Percentiles rank a stretch among this genome's conserved stretches.
Evolutionary conservation across 2,329 filamentous ascomycete genomes (phyloP).

Genomic region (Scedosporium apiospermum): DNA sequence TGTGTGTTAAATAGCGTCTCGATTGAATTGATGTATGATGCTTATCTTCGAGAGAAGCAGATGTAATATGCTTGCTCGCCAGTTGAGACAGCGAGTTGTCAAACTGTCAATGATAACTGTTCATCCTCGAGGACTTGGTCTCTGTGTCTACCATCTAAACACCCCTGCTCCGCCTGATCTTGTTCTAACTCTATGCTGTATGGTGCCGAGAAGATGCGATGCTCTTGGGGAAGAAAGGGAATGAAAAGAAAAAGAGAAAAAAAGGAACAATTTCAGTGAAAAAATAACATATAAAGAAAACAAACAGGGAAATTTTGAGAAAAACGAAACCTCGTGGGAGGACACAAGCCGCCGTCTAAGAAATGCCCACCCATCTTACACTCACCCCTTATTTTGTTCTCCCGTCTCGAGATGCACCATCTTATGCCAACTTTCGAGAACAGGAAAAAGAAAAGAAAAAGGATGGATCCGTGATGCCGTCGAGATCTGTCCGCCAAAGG

Average conservation of each 20-base stretch:
- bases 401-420: neutral
- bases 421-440: conserved; percentile 5
- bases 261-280: neutral
- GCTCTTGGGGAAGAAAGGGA: neutral
- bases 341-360: neutral
- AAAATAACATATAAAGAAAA: neutral
- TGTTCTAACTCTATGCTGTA: neutral
- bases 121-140: neutral
- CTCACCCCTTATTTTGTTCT: neutral
- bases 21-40: neutral
- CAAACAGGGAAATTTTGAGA: neutral
- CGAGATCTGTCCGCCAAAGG: conserved; percentile 4
- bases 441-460: neutral
- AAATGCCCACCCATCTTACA: neutral
- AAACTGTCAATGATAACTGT: neutral
- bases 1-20: neutral
- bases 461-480: neutral
- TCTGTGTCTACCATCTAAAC: neutral
- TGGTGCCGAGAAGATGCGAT: neutral
- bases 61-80: neutral
- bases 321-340: neutral
- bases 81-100: neutral
- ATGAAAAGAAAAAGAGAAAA: neutral
- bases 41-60: neutral
- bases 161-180: neutral